Evolutionary conservation across 345 rosid species (phyloP).

Genomic region (Heritiera littoralis): DNA sequence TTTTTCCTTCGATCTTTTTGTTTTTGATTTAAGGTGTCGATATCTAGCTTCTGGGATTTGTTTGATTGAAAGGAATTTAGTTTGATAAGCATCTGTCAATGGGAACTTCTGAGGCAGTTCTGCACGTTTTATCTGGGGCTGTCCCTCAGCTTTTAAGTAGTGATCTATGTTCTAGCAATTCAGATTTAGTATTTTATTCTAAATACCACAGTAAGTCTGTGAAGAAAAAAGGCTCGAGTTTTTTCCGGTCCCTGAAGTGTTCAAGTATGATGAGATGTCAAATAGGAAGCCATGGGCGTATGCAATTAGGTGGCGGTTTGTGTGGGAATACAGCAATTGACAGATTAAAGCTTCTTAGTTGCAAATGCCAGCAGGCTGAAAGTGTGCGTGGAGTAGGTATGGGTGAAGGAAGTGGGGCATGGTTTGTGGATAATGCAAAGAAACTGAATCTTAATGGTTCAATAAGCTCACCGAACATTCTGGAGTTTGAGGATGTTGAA

Average conservation of each 20-base stretch:
- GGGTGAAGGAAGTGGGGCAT: conserved; percentile 35
- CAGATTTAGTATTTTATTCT: conserved; percentile 28
- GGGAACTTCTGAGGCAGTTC: conserved; percentile 55
- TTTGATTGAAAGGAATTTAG: not conserved
- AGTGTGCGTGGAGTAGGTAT: conserved; percentile 33
- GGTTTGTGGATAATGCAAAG: conserved; percentile 47
- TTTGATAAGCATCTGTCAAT: conserved; percentile 28
- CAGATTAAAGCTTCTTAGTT: conserved; percentile 31
- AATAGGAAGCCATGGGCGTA: conserved; percentile 20
- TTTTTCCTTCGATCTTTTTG: not conserved
- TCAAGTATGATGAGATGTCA: conserved; percentile 28
- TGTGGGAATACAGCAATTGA: conserved; percentile 19
- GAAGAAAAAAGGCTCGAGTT: conserved; percentile 34
- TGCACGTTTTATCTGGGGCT: conserved; percentile 48
- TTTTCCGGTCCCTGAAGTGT: conserved; percentile 26
- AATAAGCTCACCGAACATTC: conserved; percentile 24
- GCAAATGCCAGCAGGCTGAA: conserved; percentile 51
- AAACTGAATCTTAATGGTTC: conserved; percentile 42
- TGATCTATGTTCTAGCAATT: conserved; percentile 31
- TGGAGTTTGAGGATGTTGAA: conserved; percentile 42
- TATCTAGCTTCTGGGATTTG: not conserved
- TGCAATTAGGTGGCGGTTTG: conserved; percentile 21
- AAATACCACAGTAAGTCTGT: conserved; percentile 24
- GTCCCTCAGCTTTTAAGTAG: conserved; percentile 35
- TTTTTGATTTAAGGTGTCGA: not conserved